Base-by-base conservation (phyloP, 306 rosid genomes). In the Cicer yamashitae region DNA sequence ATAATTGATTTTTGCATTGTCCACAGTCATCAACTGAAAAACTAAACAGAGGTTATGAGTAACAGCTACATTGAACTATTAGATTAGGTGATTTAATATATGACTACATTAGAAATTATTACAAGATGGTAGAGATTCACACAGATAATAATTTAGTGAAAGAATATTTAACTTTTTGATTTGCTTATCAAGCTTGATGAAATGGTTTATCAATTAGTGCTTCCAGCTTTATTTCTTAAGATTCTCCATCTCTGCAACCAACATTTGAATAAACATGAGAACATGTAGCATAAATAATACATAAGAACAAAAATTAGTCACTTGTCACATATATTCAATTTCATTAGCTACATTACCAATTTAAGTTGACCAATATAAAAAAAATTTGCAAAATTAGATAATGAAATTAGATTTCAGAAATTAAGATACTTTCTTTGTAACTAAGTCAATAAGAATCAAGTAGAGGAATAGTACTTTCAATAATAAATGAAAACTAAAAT, bases 211-310 rank as follows among this genome's bases (percentile, higher is more conserved):
- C 73, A 67, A 69, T 70, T 85, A 71, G 61, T 62, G 67, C 71
- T 82, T 8, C 67, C 82, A 41, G 44, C 79, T 22, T 75, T 79
- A 86, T 82, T 91, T 79, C 83, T 81, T 78, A 91, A 83, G 67
- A 75, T 83, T 75, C 83, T 84, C 98, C 96, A 93, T 78, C 96
- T 85, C 98, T 93, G 88, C 84, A 80, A 45, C 74, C 34, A 54
- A 8, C 8, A 72, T 66, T 72, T 67, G 45, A n/a, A 83, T 56
- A 57, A 57, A 57, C 86, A 81, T 45, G 25, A 71, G 22, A 74
- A 76, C 80, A 62, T 71, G 77, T 67, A 65, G 59, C 37, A 25
- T 18, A 41, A 45, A 63, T 65, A 46, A 25, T 10, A 58, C 13
- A 50, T 67, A 73, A 12, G 44, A 79, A 75, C 6, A 39, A 78